Evolutionary conservation across 371 early-diverging fungal genomes (phyloP).

Genomic region (Mortierella sp.): DNA sequence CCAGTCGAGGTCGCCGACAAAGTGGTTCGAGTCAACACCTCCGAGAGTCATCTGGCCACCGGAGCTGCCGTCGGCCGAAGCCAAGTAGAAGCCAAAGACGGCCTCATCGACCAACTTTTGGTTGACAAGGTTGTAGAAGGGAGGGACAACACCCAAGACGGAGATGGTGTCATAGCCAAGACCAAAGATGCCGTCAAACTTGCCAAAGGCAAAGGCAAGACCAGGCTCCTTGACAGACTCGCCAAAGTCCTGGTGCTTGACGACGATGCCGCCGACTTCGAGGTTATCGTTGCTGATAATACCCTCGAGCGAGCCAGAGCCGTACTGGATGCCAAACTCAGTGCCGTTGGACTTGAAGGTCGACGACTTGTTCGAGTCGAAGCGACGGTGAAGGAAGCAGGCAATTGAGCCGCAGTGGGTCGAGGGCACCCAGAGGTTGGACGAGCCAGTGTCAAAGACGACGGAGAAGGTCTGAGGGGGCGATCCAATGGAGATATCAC

Average conservation of each 20-base stretch:
- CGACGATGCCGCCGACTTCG: constrained; percentile 77
- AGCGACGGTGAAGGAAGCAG: constrained; percentile 94
- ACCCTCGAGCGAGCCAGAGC: constrained; percentile 94
- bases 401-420: constrained; percentile 93
- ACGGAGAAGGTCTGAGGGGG: constrained; percentile 94
- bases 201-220: constrained; percentile 86
- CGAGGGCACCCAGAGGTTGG: constrained; percentile 97
- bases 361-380: constrained; percentile 78
- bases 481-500: constrained; percentile 87
- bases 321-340: constrained; percentile 92
- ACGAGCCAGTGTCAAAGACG: constrained; percentile 96
- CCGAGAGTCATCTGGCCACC: constrained; percentile 94
- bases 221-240: constrained; percentile 96
- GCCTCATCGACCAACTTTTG: constrained; percentile 82
- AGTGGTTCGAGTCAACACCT: constrained; percentile 80
- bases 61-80: constrained; percentile 63
- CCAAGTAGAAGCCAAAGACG: constrained; percentile 89
- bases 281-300: constrained; percentile 89
- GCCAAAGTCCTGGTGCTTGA: constrained; percentile 86
- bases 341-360: constrained; percentile 92
- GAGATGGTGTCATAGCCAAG: constrained; percentile 93
- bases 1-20: constrained; percentile 85
- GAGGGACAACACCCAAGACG: constrained; percentile 88
- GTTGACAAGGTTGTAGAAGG: constrained; percentile 92
- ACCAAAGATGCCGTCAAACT: constrained; percentile 96